Conservation (phyloP, 163 green algal genomes). For the Volvox carteri region DNA sequence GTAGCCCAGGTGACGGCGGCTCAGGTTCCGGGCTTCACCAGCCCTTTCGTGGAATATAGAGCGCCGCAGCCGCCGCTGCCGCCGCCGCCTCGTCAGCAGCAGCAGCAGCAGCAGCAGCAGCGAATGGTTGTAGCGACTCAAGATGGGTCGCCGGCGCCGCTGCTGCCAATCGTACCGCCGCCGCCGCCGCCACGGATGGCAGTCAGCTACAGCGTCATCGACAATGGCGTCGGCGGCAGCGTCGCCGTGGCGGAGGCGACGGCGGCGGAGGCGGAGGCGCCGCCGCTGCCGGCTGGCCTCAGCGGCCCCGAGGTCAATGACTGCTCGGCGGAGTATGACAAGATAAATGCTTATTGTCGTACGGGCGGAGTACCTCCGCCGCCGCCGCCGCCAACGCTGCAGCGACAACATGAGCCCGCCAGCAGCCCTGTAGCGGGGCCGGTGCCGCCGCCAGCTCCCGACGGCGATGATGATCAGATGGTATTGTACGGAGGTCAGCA, state of each 20-base stretch:
- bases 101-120: constrained; percentile 5
- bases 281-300: neutral
- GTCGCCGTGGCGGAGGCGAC: neutral
- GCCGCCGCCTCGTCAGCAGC: neutral
- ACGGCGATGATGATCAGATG: neutral
- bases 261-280: neutral
- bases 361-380: neutral
- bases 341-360: no score
- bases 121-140: neutral
- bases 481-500: neutral
- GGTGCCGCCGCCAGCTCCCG: neutral
- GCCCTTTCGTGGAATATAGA: neutral
- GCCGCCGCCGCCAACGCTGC: neutral
- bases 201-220: neutral
- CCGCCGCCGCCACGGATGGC: neutral
- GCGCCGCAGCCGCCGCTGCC: neutral
- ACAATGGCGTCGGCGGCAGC: neutral
- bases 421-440: neutral
- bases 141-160: neutral
- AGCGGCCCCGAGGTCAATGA: no score
- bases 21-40: neutral
- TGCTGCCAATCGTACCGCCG: no score
- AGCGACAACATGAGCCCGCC: neutral
- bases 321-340: no score
- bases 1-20: neutral